Evolutionary conservation across 2,329 filamentous ascomycete genomes (phyloP).

Genomic region (Epichloe bromicola): DNA sequence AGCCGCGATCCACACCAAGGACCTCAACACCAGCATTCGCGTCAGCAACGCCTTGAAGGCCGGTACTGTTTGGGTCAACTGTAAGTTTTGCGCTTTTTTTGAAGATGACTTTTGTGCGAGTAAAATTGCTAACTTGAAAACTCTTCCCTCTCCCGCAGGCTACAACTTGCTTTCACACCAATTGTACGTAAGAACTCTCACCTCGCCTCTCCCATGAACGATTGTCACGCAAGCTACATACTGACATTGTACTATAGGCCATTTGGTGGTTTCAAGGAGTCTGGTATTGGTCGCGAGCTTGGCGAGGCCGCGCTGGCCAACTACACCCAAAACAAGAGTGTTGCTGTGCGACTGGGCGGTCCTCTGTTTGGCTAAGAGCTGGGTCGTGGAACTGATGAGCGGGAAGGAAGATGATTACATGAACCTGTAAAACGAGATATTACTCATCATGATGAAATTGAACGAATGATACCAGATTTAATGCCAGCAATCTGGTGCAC

Average conservation of each 20-base stretch:
- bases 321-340: conserved; percentile 58
- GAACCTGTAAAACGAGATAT: not conserved
- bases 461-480: not conserved
- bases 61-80: conserved; percentile 49
- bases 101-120: not conserved
- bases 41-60: conserved; percentile 65
- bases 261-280: conserved; percentile 70
- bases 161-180: conserved; percentile 43
- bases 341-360: conserved; percentile 32
- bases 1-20: conserved; percentile 68
- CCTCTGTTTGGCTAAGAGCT: conserved; percentile 10
- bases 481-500: not conserved
- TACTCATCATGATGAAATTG: not conserved
- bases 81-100: conserved; percentile 9
- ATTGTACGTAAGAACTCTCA: not conserved
- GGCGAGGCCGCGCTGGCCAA: conserved; percentile 54
- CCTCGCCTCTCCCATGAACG: not conserved
- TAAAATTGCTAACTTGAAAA: not conserved
- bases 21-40: conserved; percentile 70
- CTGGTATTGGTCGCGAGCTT: conserved; percentile 64
- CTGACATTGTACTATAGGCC: conserved; percentile 27
- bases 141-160: conserved; percentile 13
- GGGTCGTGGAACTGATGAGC: not conserved
- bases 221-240: not conserved
- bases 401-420: not conserved